Evolutionary conservation across 148 eudicot genomes (phyloP).

Genomic region (Chenopodium suecicum): DNA sequence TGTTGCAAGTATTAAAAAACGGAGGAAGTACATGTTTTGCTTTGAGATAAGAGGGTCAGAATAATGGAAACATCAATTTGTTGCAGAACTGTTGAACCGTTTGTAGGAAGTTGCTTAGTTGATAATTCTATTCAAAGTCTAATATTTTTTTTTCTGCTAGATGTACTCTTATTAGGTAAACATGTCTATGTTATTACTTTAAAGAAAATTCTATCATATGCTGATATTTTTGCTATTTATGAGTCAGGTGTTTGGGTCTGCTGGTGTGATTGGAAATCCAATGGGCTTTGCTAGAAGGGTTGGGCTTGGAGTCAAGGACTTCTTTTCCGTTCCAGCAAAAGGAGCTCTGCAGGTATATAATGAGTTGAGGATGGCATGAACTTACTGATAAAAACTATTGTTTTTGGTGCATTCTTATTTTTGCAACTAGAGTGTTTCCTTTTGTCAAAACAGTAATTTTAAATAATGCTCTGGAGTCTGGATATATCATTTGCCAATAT

Average conservation of each 20-base stretch:
- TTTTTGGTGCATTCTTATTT: not conserved
- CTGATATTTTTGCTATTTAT: slow-evolving; percentile 6
- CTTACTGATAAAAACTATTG: not conserved
- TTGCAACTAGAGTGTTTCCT: no score
- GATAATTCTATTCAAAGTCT: not conserved
- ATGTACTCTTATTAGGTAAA: not conserved
- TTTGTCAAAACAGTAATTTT: no score
- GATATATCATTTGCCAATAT: no score
- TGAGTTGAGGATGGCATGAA: slow-evolving; percentile 5
- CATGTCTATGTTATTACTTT: not conserved
- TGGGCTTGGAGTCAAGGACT: slow-evolving; percentile 86
- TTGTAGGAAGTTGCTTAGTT: not conserved
- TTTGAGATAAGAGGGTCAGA: not conserved
- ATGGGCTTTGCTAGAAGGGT: slow-evolving; percentile 96
- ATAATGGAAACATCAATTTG: not conserved
- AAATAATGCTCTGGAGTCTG: no score
- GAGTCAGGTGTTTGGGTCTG: slow-evolving; percentile 91
- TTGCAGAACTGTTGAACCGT: not conserved
- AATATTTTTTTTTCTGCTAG: not conserved
- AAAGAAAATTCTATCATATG: not conserved
- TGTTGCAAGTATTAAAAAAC: no score
- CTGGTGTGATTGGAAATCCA: slow-evolving; percentile 97
- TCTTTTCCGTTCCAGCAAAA: slow-evolving; percentile 85
- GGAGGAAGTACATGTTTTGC: not conserved
- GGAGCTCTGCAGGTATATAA: slow-evolving; percentile 67